A percentile compares a stretch with the other conserved stretches of the same genome.
phyloP scores from a whole-genome alignment of 805 yeast genomes.

The Lachancea dasiensis region DNA sequence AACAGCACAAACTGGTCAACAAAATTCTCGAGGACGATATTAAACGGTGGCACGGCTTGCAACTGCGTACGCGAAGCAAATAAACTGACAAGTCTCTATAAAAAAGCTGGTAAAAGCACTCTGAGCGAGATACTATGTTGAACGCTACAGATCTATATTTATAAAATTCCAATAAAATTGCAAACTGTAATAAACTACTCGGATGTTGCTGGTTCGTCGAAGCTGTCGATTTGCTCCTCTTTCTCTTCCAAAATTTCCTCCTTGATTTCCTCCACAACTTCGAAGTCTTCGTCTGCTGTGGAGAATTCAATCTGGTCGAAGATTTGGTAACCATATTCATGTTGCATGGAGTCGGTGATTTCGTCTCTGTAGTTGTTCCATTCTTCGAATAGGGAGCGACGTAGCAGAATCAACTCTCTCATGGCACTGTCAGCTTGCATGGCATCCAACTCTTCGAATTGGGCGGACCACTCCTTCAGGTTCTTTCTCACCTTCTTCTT shows the following conservation, averaged over 20 bases:
- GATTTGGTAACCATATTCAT: constrained; percentile 17
- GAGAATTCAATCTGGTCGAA: constrained; percentile 40
- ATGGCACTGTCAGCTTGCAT: constrained; percentile 93
- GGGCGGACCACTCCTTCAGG: constrained; percentile 81
- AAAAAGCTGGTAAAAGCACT: neutral
- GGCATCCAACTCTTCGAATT: constrained; percentile 90
- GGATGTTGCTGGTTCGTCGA: constrained; percentile 7
- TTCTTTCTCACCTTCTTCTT: constrained; percentile 87
- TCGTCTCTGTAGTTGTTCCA: constrained; percentile 77
- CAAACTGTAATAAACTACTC: neutral
- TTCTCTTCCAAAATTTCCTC: constrained; percentile 69
- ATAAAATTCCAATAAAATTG: neutral
- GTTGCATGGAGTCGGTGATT: constrained; percentile 41
- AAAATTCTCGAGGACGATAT: constrained; percentile 77
- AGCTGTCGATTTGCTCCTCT: constrained; percentile 55
- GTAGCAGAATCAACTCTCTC: constrained; percentile 78
- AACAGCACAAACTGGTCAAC: constrained; percentile 90
- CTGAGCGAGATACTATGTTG: neutral
- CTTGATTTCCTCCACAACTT: constrained; percentile 70
- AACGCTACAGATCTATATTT: constrained; percentile 1
- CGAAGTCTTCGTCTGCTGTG: constrained; percentile 44
- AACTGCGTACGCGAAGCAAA: constrained; percentile 63
- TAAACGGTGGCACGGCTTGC: constrained; percentile 90
- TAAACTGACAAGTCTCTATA: constrained; percentile 6
- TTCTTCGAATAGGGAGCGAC: constrained; percentile 74